Evolutionary conservation across 176 grass and related monocot genomes (phyloP), one percentile per base, ranked within the genome.

Genomic region (Saccharum spontaneum): DNA sequence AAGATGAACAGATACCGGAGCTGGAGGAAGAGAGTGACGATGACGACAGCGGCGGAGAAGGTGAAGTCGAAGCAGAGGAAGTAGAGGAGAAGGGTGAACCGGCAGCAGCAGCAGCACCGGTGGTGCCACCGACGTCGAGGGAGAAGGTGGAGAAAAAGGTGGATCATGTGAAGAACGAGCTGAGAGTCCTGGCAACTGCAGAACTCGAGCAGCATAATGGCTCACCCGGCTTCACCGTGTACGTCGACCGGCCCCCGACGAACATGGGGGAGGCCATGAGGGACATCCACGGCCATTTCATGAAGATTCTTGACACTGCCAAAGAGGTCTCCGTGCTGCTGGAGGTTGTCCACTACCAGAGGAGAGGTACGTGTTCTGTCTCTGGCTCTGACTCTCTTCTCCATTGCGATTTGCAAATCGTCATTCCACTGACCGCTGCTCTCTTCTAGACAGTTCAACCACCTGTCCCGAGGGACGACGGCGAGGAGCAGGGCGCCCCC

Each of bases 191-290:
- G 52, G 83, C 83, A 43, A 87, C 28, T 31, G 83, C 80, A 52
- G 83, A 84, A 13, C n/a, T 88, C 2, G 87, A 88, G 75, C 84
- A 90, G 83, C 85, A 88, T 81, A 85, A 87, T 23, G 72, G 60
- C 79, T 46, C 82, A 38, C 93, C 87, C 1, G 91, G 93, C 22
- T 95, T 98, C 70, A 95, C 91, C 18, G 85, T 95, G 61, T 91
- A 89, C 73, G 44, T 93, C 14, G 83, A 93, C 79, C 91, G 89
- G 80, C 85, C 85, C 1, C 91, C 91, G 11, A 5, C 87, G 37
- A 95, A 86, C 87, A 82, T 95, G 82, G 82, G 71, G 63, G 95
- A 98, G 54, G 95, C 90, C 40, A 95, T 95, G 93, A 85, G 45
- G 80, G 87, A 95, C 79, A 77, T 98, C 50, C 85, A 89, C 55